These are phyloP conservation scores for Elsinoe perseae DNA, from an alignment of 2,329 filamentous ascomycete species.

Conservation along the genomic window DNA sequence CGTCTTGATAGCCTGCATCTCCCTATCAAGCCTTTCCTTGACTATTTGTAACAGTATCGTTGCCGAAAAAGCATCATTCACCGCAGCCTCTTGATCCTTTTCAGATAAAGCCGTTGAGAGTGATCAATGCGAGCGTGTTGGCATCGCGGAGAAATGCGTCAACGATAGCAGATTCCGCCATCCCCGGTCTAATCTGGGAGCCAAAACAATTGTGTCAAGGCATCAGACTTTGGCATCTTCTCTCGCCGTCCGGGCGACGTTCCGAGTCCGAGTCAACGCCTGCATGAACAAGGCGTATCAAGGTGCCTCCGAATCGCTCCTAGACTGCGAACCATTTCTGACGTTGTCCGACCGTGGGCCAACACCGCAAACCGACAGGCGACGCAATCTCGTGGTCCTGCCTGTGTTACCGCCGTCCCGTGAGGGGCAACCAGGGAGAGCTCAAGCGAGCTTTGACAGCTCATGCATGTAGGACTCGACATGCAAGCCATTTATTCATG, in stretches of 20 bases:
- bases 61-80: not conserved
- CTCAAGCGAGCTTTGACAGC: slow-evolving; percentile 2
- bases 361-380: not conserved
- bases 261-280: slow-evolving; percentile 8
- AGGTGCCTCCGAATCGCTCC: not conserved
- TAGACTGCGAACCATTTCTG: not conserved
- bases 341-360: not conserved
- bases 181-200: not conserved
- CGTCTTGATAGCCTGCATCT: not conserved
- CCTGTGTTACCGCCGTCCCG: not conserved
- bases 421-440: not conserved
- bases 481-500: not conserved
- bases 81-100: not conserved
- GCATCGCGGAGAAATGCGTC: not conserved
- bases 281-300: slow-evolving; percentile 4
- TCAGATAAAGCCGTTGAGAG: slow-evolving; percentile 4
- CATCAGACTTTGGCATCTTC: not conserved
- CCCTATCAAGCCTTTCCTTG: not conserved
- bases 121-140: not conserved
- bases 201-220: slow-evolving; percentile 7
- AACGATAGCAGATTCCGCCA: not conserved
- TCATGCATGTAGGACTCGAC: slow-evolving; percentile 1
- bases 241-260: slow-evolving; percentile 1
- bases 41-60: not conserved
- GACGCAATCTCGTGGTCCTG: not conserved